Evolutionary conservation across 352 stramenopile genomes (phyloP).

Genomic region (Pythium vanterpoolii): DNA sequence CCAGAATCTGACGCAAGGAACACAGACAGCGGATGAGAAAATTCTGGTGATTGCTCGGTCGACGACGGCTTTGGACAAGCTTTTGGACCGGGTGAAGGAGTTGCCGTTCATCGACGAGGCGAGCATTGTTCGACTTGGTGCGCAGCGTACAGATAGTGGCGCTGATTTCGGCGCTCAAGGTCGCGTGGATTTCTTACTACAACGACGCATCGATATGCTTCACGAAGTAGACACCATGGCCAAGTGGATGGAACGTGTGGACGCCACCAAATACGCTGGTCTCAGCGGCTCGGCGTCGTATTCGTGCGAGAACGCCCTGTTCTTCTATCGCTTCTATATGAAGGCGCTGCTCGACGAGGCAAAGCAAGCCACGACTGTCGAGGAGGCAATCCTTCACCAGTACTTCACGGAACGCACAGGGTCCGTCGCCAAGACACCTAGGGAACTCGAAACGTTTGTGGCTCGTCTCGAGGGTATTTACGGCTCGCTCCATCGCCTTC

Average conservation of each 20-base stretch:
- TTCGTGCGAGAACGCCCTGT: constrained; percentile 95
- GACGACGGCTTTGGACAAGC: constrained; percentile 94
- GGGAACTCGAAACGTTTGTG: constrained; percentile 48
- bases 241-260: constrained; percentile 71
- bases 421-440: constrained; percentile 16
- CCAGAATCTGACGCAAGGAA: constrained; percentile 87
- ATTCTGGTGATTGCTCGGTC: constrained; percentile 95
- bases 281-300: constrained; percentile 80
- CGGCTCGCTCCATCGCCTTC: constrained; percentile 88
- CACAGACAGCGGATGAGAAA: constrained; percentile 50
- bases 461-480: constrained; percentile 88
- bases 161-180: constrained; percentile 86
- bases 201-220: constrained; percentile 79
- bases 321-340: constrained; percentile 94
- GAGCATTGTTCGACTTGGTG: constrained; percentile 89
- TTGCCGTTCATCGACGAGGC: constrained; percentile 67
- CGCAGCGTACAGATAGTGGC: not conserved
- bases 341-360: constrained; percentile 63
- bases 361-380: constrained; percentile 5
- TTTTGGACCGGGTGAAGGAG: constrained; percentile 93
- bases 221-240: constrained; percentile 92
- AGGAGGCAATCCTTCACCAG: constrained; percentile 22
- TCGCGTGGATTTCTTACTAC: constrained; percentile 84
- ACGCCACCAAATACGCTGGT: constrained; percentile 42
- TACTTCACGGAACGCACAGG: constrained; percentile 43